phyloP scores from a whole-genome alignment of 371 early-diverging fungal species.

The Apophysomyces variabilis region DNA sequence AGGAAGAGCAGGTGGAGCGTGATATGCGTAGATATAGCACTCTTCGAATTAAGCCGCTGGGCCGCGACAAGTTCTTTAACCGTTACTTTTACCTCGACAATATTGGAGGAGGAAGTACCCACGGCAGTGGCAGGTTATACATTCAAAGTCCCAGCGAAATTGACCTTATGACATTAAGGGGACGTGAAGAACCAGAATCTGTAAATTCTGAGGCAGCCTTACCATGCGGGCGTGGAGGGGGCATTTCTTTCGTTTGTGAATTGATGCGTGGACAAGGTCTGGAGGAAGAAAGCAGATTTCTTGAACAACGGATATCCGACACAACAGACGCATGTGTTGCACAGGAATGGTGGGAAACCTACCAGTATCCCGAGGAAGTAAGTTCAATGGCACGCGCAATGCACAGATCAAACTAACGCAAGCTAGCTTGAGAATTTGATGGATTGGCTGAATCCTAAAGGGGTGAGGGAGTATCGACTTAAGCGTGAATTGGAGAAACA shows the following conservation, averaged over 20 bases:
- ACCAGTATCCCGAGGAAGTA: slow-evolving; percentile 65
- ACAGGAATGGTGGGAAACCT: slow-evolving; percentile 65
- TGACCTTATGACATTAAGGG: slow-evolving; percentile 47
- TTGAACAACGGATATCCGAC: slow-evolving; percentile 29
- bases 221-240: slow-evolving; percentile 55
- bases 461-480: slow-evolving; percentile 70
- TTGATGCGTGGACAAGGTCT: slow-evolving; percentile 39
- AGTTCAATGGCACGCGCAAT: slow-evolving; percentile 4
- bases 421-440: slow-evolving; percentile 64
- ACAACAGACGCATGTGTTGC: neutral
- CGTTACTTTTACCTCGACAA: slow-evolving; percentile 89
- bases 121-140: slow-evolving; percentile 66
- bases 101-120: slow-evolving; percentile 61
- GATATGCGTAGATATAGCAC: slow-evolving; percentile 66
- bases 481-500: slow-evolving; percentile 57
- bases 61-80: slow-evolving; percentile 82
- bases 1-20: slow-evolving; percentile 67
- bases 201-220: slow-evolving; percentile 1
- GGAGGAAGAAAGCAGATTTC: slow-evolving; percentile 25
- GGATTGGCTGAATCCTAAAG: slow-evolving; percentile 79
- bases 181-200: slow-evolving; percentile 33
- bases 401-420: neutral
- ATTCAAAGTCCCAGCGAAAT: slow-evolving; percentile 63
- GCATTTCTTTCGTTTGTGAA: slow-evolving; percentile 34
- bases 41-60: slow-evolving; percentile 76